Evolutionary conservation across 768 basidiomycete genomes (phyloP).

Genomic region (Lyophyllum atratum): DNA sequence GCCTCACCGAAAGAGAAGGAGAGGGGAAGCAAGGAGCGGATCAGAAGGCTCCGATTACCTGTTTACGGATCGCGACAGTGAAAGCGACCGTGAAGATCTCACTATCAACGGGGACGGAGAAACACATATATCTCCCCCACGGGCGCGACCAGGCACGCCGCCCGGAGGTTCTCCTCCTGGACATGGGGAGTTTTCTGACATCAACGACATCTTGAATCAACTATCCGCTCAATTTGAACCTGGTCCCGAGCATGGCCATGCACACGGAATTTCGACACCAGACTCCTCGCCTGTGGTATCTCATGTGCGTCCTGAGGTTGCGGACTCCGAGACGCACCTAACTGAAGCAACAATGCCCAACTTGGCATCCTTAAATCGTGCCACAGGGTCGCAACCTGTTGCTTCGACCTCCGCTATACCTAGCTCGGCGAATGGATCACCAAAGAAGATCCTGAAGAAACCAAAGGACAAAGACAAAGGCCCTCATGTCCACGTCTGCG

Average conservation of each 20-base stretch:
- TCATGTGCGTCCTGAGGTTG: conserved; percentile 34
- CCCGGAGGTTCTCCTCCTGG: conserved; percentile 48
- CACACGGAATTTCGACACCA: conserved; percentile 43
- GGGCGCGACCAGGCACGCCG: conserved; percentile 33
- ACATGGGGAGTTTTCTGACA: conserved; percentile 65
- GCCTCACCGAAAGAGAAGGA: conserved; percentile 31
- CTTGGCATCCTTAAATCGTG: conserved; percentile 38
- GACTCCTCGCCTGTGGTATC: conserved; percentile 52
- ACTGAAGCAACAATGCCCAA: conserved; percentile 27
- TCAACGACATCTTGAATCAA: conserved; percentile 77
- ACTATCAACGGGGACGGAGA: conserved; percentile 26
- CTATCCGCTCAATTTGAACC: conserved; percentile 71
- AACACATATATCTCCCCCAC: conserved; percentile 33
- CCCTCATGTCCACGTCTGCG: conserved; percentile 62
- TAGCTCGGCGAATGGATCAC: conserved; percentile 22
- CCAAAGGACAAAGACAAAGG: conserved; percentile 46
- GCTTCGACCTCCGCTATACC: conserved; percentile 54
- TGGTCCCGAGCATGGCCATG: conserved; percentile 44
- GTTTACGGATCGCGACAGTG: conserved; percentile 51
- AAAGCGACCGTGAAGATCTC: conserved; percentile 43
- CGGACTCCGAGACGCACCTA: conserved; percentile 25
- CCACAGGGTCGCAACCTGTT: conserved; percentile 37
- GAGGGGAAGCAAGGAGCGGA: conserved; percentile 37
- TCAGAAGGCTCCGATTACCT: conserved; percentile 58
- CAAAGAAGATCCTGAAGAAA: conserved; percentile 38